Conservation (phyloP, 2,329 filamentous ascomycete genomes). For the Scytalidium sp. region DNA sequence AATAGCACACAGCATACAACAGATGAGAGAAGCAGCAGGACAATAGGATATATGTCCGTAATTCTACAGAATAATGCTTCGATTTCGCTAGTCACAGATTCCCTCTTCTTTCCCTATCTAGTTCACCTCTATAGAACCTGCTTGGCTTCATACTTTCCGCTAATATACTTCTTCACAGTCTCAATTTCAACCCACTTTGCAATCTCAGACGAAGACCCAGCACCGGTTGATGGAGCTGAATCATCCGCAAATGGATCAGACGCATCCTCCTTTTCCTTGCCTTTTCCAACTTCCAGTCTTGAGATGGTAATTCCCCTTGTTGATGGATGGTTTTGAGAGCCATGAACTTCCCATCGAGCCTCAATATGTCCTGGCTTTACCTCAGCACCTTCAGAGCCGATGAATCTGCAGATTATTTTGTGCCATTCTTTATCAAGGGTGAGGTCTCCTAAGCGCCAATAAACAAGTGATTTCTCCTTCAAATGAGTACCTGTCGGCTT, state of each 20-base stretch:
- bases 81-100: not conserved
- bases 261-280: slow-evolving; percentile 40
- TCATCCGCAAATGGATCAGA: slow-evolving; percentile 69
- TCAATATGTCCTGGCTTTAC: slow-evolving; percentile 76
- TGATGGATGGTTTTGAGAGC: slow-evolving; percentile 31
- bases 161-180: slow-evolving; percentile 63
- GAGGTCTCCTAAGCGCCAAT: slow-evolving; percentile 78
- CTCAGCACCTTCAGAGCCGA: slow-evolving; percentile 65
- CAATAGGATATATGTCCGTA: not conserved
- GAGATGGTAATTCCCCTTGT: slow-evolving; percentile 67
- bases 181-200: slow-evolving; percentile 65
- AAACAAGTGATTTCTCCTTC: slow-evolving; percentile 72
- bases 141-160: slow-evolving; percentile 70
- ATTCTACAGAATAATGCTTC: not conserved
- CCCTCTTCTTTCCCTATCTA: not conserved
- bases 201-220: slow-evolving; percentile 19
- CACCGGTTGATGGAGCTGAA: slow-evolving; percentile 26
- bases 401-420: slow-evolving; percentile 81
- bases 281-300: slow-evolving; percentile 48
- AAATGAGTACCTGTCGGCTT: slow-evolving; percentile 79
- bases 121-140: slow-evolving; percentile 2
- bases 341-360: slow-evolving; percentile 71
- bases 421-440: slow-evolving; percentile 60
- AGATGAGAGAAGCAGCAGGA: not conserved
- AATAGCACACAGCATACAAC: not conserved